Evolutionary conservation across 2,329 filamentous ascomycete species (phyloP).

Genomic region (Aspergillus amoenus): DNA sequence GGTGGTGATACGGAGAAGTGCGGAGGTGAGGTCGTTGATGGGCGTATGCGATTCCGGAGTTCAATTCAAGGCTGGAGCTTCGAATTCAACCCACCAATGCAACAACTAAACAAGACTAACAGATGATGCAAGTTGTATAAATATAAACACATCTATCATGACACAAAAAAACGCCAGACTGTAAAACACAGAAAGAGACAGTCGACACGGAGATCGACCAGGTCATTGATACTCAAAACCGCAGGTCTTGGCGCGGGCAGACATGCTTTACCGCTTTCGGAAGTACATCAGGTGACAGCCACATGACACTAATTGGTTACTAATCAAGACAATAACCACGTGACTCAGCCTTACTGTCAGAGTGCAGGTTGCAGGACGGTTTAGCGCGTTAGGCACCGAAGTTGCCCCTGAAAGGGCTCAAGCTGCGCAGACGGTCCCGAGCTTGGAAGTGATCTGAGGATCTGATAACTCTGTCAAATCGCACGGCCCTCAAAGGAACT

Average conservation of each 20-base stretch:
- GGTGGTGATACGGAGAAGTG: background rate
- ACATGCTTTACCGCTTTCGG: background rate
- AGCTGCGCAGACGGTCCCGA: no score
- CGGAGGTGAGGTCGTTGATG: conserved; percentile 4
- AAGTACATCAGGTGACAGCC: background rate
- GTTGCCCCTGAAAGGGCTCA: no score
- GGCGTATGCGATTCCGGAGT: background rate
- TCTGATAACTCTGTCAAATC: no score
- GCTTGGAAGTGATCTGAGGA: no score
- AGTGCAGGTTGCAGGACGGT: background rate
- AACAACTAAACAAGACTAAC: background rate
- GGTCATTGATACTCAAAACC: background rate
- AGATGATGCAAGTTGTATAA: background rate
- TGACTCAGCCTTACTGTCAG: conserved; percentile 7
- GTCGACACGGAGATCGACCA: background rate
- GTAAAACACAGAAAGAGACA: background rate
- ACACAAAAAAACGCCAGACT: background rate
- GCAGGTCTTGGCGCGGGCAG: background rate
- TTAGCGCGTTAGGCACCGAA: no score
- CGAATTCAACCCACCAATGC: background rate
- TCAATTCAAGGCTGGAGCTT: background rate
- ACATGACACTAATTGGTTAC: background rate
- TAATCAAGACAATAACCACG: background rate
- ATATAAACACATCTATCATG: background rate
- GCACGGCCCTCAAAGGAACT: no score